phyloP scores from a whole-genome alignment of 768 basidiomycete genomes.

The Russula abietina region DNA sequence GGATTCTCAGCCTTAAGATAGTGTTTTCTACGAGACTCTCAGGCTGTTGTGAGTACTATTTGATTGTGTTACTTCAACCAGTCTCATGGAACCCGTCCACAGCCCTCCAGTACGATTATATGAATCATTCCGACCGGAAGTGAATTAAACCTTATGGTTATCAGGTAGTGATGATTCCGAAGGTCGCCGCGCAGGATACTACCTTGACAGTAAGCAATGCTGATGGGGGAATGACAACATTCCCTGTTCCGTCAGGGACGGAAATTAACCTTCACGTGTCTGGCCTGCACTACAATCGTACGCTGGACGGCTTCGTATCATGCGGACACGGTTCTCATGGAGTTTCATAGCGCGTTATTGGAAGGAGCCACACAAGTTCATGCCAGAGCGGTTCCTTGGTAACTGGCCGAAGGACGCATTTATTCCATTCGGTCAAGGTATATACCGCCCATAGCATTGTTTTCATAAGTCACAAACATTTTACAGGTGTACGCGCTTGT shows the following conservation, averaged over 20 bases:
- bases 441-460: neutral
- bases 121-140: neutral
- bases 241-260: conserved; percentile 42
- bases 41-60: too few relatives aligned
- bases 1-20: neutral
- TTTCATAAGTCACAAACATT: neutral
- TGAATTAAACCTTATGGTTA: conserved; percentile 25
- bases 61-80: neutral
- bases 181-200: conserved; percentile 43
- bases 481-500: conserved; percentile 24
- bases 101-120: conserved; percentile 15
- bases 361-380: conserved; percentile 44
- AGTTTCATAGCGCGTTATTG: conserved; percentile 45
- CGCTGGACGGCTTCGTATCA: neutral
- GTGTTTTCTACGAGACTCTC: too few relatives aligned
- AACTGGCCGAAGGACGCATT: conserved; percentile 34
- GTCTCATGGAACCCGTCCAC: neutral
- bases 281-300: conserved; percentile 49
- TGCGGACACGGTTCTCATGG: neutral
- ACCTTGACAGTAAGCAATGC: conserved; percentile 33
- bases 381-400: too few relatives aligned
- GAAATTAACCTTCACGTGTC: conserved; percentile 34
- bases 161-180: conserved; percentile 42
- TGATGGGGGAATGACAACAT: conserved; percentile 35
- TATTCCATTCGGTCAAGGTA: conserved; percentile 31